phyloP scores from a whole-genome alignment of 306 rosid species.

The Pueraria montana region DNA sequence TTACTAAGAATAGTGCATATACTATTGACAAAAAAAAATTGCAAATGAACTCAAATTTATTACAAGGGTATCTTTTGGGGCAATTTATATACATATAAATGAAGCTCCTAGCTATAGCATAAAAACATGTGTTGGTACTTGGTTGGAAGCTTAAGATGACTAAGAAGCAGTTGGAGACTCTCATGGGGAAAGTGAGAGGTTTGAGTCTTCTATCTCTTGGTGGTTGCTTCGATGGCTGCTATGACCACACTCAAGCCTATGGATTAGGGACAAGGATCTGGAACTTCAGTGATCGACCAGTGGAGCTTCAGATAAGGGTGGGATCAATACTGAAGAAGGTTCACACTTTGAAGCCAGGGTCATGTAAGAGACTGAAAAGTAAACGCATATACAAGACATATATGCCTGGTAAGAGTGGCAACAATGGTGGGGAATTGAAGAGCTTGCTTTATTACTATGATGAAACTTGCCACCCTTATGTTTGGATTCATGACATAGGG shows the following conservation, averaged over 20 bases:
- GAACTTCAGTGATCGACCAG: constrained; percentile 84
- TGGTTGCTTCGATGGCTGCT: constrained; percentile 84
- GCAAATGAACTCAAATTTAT: constrained; percentile 23
- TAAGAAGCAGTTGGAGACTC: constrained; percentile 47
- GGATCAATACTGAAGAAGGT: constrained; percentile 89
- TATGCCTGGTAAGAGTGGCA: constrained; percentile 74
- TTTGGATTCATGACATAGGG: constrained; percentile 89
- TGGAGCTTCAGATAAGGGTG: constrained; percentile 93
- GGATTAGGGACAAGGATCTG: constrained; percentile 89
- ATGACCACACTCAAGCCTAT: constrained; percentile 74
- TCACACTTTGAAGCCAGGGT: constrained; percentile 87
- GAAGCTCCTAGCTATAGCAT: constrained; percentile 40
- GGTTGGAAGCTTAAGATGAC: constrained; percentile 40
- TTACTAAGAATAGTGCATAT: no score
- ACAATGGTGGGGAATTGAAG: constrained; percentile 61
- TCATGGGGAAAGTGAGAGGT: constrained; percentile 60
- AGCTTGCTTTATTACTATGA: constrained; percentile 89
- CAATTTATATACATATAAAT: constrained; percentile 27
- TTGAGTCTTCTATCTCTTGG: constrained; percentile 62
- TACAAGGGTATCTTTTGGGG: not conserved
- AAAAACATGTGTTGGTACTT: constrained; percentile 11
- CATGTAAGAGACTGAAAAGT: constrained; percentile 80
- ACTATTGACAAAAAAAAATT: no score
- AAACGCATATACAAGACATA: constrained; percentile 88
- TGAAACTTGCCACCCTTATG: constrained; percentile 88